phyloP scores from a whole-genome alignment of 2,329 filamentous ascomycete genomes.

The Allantophomopsis lycopodina region DNA sequence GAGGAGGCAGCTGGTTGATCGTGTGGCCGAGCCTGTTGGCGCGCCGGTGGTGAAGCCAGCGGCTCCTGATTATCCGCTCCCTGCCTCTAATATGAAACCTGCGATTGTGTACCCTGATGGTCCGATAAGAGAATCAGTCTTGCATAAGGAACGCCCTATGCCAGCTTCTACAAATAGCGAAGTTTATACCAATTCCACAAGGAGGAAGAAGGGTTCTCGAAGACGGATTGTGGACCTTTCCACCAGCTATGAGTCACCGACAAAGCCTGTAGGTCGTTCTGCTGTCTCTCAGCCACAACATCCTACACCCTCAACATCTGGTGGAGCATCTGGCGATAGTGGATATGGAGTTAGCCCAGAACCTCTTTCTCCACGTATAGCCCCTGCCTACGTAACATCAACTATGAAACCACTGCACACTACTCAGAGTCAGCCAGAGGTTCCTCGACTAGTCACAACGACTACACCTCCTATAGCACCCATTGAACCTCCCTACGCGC shows the following conservation, averaged over 20 bases:
- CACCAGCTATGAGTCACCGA: conserved; percentile 22
- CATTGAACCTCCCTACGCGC: conserved; percentile 13
- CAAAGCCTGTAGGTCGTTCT: conserved; percentile 6
- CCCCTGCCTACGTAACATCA: conserved; percentile 15
- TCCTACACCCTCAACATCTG: conserved; percentile 7
- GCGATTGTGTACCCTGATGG: conserved; percentile 39
- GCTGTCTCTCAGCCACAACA: conserved; percentile 12
- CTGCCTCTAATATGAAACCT: conserved; percentile 52
- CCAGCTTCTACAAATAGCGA: conserved; percentile 42
- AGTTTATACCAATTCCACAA: conserved; percentile 39
- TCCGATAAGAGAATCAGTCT: conserved; percentile 28
- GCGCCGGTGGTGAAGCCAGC: conserved; percentile 67
- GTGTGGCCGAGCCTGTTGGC: conserved; percentile 60
- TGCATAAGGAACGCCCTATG: conserved; percentile 42
- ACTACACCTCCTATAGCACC: conserved; percentile 13
- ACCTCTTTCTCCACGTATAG: conserved; percentile 11
- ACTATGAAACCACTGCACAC: conserved; percentile 10
- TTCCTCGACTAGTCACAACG: conserved; percentile 15
- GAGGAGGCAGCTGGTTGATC: conserved; percentile 70
- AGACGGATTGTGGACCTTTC: conserved; percentile 52
- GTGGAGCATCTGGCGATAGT: conserved; percentile 9
- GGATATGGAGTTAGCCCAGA: conserved; percentile 17
- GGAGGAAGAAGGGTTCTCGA: conserved; percentile 46
- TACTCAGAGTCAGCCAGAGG: conserved; percentile 10
- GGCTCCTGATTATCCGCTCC: conserved; percentile 41